Percentiles rank a stretch among this genome's conserved stretches.
These are phyloP conservation scores for Leccinum olivaceopallidum DNA, from an alignment of 768 basidiomycete genomes.

Conservation along the genomic window DNA sequence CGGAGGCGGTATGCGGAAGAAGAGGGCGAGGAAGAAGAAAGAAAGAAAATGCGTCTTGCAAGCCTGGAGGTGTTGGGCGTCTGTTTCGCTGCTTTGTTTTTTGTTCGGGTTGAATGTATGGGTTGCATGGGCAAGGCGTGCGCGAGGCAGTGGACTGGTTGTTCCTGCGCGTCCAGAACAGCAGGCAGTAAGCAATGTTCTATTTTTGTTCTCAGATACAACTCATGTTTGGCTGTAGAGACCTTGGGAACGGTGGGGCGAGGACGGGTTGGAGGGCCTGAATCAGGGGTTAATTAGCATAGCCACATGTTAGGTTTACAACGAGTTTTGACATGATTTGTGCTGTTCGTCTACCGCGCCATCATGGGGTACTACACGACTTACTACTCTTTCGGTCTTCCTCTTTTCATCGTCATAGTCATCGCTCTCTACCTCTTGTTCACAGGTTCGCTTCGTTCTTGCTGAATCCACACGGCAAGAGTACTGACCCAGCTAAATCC, in stretches of 20 bases:
- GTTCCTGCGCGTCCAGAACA: conserved; percentile 91
- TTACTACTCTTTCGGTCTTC: conserved; percentile 71
- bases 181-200: conserved; percentile 51
- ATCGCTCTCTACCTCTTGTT: conserved; percentile 88
- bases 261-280: conserved; percentile 13
- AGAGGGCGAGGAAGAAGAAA: conserved; percentile 43
- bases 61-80: conserved; percentile 86
- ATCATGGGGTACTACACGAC: conserved; percentile 32
- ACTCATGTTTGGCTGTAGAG: conserved; percentile 10
- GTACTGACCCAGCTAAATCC: conserved; percentile 4
- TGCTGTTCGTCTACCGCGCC: neutral
- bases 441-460: conserved; percentile 58
- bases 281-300: conserved; percentile 12
- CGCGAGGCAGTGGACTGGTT: conserved; percentile 93
- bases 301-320: conserved; percentile 11
- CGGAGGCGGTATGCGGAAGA: conserved; percentile 52
- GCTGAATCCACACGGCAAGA: neutral
- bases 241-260: conserved; percentile 18
- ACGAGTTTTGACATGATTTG: neutral
- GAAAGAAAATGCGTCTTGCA: conserved; percentile 58
- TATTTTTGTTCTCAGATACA: neutral
- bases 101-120: neutral
- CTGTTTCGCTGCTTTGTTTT: neutral
- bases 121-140: conserved; percentile 69
- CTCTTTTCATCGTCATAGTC: conserved; percentile 59